These are phyloP conservation scores for Biscogniauxia mediterranea DNA, from an alignment of 2,329 filamentous ascomycete genomes.

Conservation along the genomic window DNA sequence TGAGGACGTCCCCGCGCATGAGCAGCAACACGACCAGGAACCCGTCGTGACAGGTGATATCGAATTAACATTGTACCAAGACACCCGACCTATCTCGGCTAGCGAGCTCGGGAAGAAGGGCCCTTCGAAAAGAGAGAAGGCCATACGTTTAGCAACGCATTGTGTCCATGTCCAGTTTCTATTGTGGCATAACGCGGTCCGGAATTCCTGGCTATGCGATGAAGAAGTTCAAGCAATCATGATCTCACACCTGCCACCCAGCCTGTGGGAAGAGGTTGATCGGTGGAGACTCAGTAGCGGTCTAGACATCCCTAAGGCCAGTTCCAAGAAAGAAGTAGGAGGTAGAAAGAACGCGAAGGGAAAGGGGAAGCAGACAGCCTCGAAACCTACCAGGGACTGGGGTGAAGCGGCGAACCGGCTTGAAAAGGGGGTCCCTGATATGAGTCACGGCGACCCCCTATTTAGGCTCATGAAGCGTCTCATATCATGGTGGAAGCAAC, in stretches of 20 bases:
- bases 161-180: slow-evolving; percentile 85
- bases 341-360: slow-evolving; percentile 38
- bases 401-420: slow-evolving; percentile 64
- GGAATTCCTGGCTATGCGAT: slow-evolving; percentile 84
- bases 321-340: slow-evolving; percentile 33
- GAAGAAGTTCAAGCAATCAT: slow-evolving; percentile 71
- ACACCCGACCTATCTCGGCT: slow-evolving; percentile 59
- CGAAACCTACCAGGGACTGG: slow-evolving; percentile 63
- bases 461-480: slow-evolving; percentile 73
- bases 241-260: slow-evolving; percentile 67
- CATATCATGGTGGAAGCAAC: slow-evolving; percentile 84
- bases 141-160: slow-evolving; percentile 76
- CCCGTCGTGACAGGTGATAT: slow-evolving; percentile 62
- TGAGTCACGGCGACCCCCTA: slow-evolving; percentile 81
- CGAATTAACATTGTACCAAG: slow-evolving; percentile 66
- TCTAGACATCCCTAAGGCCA: slow-evolving; percentile 44
- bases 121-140: slow-evolving; percentile 78
- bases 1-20: slow-evolving; percentile 51
- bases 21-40: slow-evolving; percentile 40
- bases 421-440: slow-evolving; percentile 69
- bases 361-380: slow-evolving; percentile 27
- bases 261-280: slow-evolving; percentile 69
- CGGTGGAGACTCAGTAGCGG: slow-evolving; percentile 71
- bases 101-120: slow-evolving; percentile 75
- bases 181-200: slow-evolving; percentile 84